phyloP scores from a whole-genome alignment of 306 rosid genomes.

The Prunus salicina region DNA sequence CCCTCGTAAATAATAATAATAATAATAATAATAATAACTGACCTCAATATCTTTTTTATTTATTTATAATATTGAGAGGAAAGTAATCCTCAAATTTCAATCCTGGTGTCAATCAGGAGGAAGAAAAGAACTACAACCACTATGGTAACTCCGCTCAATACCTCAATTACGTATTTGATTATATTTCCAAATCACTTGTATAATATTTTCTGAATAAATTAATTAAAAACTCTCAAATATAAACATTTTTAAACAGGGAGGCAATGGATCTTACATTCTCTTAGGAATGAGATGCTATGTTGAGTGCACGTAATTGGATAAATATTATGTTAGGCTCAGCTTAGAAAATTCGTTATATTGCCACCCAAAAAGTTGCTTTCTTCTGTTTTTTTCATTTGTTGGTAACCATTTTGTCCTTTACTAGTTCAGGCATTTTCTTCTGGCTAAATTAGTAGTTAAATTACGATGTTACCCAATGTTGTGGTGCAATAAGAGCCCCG shows the following conservation, averaged over 20 bases:
- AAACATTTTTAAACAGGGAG: background rate
- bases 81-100: rapidly evolving
- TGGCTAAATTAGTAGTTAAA: no score
- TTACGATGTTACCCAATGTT: no score
- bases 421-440: no score
- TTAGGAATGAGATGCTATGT: no score
- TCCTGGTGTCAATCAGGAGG: rapidly evolving
- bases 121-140: no score
- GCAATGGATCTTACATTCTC: background rate
- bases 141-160: rapidly evolving
- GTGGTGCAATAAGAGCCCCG: no score
- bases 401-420: background rate
- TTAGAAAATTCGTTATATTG: background rate
- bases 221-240: background rate
- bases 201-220: background rate
- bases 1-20: no score
- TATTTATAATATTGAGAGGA: no score
- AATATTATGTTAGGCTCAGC: background rate
- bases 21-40: no score
- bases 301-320: background rate
- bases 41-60: no score
- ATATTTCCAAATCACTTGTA: no score
- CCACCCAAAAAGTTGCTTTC: background rate
- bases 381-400: background rate
- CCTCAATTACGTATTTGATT: no score